Evolutionary conservation across 352 stramenopile species (phyloP).

Genomic region (Phytophthora melonis): DNA sequence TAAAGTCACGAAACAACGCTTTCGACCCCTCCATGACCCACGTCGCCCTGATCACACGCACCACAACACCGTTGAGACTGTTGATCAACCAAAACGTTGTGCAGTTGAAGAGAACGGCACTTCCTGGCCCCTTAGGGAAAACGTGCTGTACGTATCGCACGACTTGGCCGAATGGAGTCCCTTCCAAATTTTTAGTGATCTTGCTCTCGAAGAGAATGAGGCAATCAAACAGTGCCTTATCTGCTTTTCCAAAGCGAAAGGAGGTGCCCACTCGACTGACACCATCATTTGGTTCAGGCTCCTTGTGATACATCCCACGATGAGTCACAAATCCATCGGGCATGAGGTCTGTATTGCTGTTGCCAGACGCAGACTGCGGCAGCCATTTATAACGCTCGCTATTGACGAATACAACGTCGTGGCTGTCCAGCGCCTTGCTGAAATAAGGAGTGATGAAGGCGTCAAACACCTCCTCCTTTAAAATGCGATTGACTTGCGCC

Average conservation of each 20-base stretch:
- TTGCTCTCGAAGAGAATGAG: conserved; percentile 1
- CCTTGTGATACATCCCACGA: conserved; percentile 2
- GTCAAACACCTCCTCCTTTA: not conserved
- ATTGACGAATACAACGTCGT: not conserved
- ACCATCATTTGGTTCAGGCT: not conserved
- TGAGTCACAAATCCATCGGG: conserved; percentile 1
- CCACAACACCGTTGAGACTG: conserved; percentile 1
- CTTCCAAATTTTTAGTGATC: not conserved
- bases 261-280: not conserved
- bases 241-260: not conserved
- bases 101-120: not conserved
- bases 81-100: conserved; percentile 1
- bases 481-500: not conserved
- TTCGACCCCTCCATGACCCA: conserved; percentile 1
- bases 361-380: not conserved
- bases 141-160: not conserved
- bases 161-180: not conserved
- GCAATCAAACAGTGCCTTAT: not conserved
- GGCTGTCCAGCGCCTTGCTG: not conserved
- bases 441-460: not conserved
- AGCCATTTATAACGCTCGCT: conserved; percentile 1
- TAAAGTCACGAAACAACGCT: conserved; percentile 4
- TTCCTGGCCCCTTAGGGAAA: not conserved
- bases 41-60: not conserved
- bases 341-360: not conserved